phyloP scores from a whole-genome alignment of 2,329 filamentous ascomycete genomes.

The Neonectria faginata region DNA sequence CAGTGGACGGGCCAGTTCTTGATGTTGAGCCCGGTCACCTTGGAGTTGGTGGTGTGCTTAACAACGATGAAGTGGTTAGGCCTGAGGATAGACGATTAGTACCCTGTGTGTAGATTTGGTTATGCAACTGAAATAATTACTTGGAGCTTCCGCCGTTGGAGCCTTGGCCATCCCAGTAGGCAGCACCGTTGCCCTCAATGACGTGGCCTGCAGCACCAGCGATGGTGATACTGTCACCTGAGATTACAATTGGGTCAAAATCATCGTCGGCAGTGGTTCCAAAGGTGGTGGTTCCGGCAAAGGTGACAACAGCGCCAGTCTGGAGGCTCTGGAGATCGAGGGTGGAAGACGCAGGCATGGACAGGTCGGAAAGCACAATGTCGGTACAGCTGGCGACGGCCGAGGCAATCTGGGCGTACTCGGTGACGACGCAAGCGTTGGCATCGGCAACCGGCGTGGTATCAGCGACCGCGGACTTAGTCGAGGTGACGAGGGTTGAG shows the following conservation, averaged over 20 bases:
- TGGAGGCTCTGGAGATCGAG: slow-evolving; percentile 28
- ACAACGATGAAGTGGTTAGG: slow-evolving; percentile 64
- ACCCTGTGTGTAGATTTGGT: background rate
- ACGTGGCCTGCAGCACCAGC: slow-evolving; percentile 59
- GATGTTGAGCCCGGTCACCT: slow-evolving; percentile 50
- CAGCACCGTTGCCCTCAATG: slow-evolving; percentile 65
- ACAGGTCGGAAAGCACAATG: slow-evolving; percentile 23
- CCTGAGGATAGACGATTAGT: slow-evolving; percentile 11
- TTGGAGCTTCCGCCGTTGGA: slow-evolving; percentile 68
- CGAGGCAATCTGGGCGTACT: slow-evolving; percentile 26
- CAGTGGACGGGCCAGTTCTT: slow-evolving; percentile 54
- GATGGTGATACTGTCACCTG: slow-evolving; percentile 66
- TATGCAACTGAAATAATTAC: slow-evolving; percentile 44
- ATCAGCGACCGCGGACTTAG: background rate
- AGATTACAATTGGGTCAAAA: slow-evolving; percentile 60
- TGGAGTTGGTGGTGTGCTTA: slow-evolving; percentile 49
- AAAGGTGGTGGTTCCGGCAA: slow-evolving; percentile 26
- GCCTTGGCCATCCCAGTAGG: slow-evolving; percentile 71
- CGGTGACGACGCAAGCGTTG: slow-evolving; percentile 22
- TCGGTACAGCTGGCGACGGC: slow-evolving; percentile 28
- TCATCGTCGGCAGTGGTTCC: slow-evolving; percentile 27
- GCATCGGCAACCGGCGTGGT: slow-evolving; percentile 14
- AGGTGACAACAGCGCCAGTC: slow-evolving; percentile 25
- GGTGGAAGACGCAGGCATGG: slow-evolving; percentile 25
- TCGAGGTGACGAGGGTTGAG: background rate